Evolutionary conservation across 2,329 filamentous ascomycete species (phyloP), one percentile per base, ranked within the genome.

Genomic region (Onygenales sp.): DNA sequence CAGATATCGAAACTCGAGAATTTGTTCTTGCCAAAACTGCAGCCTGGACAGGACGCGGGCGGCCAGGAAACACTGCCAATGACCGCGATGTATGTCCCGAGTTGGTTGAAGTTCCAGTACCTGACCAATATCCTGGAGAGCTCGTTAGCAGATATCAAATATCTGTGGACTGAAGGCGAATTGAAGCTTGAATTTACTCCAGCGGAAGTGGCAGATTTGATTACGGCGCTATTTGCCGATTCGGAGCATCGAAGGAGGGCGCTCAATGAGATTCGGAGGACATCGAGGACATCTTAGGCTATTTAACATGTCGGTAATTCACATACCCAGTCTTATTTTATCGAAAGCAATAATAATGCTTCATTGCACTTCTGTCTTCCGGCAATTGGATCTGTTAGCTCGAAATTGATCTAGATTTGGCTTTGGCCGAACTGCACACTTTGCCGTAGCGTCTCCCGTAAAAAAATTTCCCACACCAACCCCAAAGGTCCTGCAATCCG

Each of bases 41-140:
- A 59, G 10, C 41, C 57, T 2, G 62, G 67, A 10, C 60, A 53
- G 43, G 36, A 41, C 32, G 14, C 11, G 1, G 11, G 11, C 6
- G 7, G 17, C 31, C 35, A 13, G 5, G 35, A 41, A 31, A 11
- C 36, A n/a, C 66, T 77, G 32, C 71, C 72, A n/a, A 78, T 82
- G 71, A 81, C 79, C 3, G 78, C 79, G 27, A 72, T 84, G 8
- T 85, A 85, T 57, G 79, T 80, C 46, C 75, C 78, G 3, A 79
- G 78, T 58, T 85, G 82, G 82, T 72, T 85, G 57, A 81, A 81
- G 55, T 84, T 85, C 62, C 81, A 83, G 63, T 85, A 84, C 59
- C 63, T 85, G 51, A 70, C 76, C 43, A 82, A 84, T 59, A 83
- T 85, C 44, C 64, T 85, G 51, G 82, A 84, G 52, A 78, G 78